A percentile compares a stretch with the other conserved stretches of the same genome.
Conservation (phyloP, 164 flowering plant species). For the Annona squamosa region DNA sequence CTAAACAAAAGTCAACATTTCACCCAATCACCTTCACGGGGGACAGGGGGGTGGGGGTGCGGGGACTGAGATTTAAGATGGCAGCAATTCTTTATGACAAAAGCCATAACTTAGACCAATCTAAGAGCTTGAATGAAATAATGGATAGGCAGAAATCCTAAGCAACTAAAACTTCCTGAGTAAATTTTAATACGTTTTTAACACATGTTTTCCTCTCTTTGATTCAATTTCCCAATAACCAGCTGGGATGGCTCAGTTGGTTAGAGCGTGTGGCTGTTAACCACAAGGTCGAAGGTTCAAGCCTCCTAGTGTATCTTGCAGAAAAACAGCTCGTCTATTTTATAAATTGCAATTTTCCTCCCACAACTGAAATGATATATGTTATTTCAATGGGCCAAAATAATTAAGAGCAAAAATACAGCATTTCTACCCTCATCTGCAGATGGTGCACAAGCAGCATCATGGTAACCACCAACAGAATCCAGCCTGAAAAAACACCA, state of each 20-base stretch:
- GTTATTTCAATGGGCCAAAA: neutral
- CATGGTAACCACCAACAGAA: conserved; percentile 18
- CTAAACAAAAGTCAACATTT: neutral
- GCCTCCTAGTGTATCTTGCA: conserved; percentile 17
- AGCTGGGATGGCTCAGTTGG: conserved; percentile 61
- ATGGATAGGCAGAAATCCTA: neutral
- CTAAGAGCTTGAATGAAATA: neutral
- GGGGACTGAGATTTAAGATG: neutral
- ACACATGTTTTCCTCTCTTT: neutral
- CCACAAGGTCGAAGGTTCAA: conserved; percentile 99
- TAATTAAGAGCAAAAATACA: neutral
- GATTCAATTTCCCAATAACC: neutral
- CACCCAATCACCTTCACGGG: neutral
- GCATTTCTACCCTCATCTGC: conserved; percentile 36
- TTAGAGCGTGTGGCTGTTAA: conserved; percentile 98
- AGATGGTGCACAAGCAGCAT: conserved; percentile 17
- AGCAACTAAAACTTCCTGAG: neutral
- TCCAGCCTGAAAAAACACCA: conserved; percentile 36
- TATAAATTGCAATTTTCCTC: neutral
- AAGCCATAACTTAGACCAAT: neutral
- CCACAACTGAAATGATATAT: neutral
- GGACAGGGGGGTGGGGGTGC: too few relatives aligned
- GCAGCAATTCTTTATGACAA: neutral
- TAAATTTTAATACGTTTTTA: neutral
- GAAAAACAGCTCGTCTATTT: neutral